phyloP scores from a whole-genome alignment of 148 eudicot genomes.

The Rhododendron ferrugineum region DNA sequence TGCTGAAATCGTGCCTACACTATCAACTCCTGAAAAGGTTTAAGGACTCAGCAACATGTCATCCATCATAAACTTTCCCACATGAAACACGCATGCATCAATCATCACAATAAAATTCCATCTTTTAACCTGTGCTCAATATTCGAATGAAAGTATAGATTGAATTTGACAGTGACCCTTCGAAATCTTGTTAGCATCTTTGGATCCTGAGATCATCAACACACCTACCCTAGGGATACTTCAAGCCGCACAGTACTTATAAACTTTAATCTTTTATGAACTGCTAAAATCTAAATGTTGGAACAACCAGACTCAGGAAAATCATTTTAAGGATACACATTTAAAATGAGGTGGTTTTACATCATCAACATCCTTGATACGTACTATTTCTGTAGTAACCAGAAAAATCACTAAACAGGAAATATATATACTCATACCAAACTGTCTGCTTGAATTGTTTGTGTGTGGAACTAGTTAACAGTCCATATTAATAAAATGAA shows the following conservation, averaged over 20 bases:
- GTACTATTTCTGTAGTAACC: not conserved
- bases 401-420: not conserved
- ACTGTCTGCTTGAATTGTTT: not conserved
- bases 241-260: not conserved
- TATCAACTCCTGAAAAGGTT: constrained; percentile 64
- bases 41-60: constrained; percentile 5
- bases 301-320: not conserved
- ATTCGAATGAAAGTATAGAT: not conserved
- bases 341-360: not conserved
- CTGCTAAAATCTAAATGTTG: not conserved
- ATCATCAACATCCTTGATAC: not conserved
- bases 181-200: not conserved
- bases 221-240: not conserved
- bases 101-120: not conserved
- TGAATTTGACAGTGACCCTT: not conserved
- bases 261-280: not conserved
- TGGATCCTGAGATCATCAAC: not conserved
- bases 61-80: not conserved
- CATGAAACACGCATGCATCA: not conserved
- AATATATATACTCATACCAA: not conserved
- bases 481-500: not conserved
- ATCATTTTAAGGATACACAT: not conserved
- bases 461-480: not conserved
- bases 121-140: not conserved
- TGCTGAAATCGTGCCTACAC: constrained; percentile 88